phyloP scores from a whole-genome alignment of 2,329 filamentous ascomycete species.

The Talaromyces sp. region DNA sequence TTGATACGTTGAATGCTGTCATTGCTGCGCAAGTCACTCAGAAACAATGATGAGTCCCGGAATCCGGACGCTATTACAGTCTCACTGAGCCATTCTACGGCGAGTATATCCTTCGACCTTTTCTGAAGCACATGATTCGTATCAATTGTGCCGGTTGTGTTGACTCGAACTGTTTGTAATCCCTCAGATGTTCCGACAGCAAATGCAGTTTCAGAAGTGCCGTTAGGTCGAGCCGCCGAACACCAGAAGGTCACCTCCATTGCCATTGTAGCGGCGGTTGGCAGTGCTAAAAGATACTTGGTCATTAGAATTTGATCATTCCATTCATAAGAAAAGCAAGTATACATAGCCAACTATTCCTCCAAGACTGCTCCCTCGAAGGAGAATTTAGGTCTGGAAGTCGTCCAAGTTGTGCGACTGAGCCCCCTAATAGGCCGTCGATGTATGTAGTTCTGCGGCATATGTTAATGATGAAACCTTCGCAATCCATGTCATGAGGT shows the following conservation, averaged over 20 bases:
- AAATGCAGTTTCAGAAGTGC: constrained; percentile 26
- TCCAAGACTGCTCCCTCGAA: neutral
- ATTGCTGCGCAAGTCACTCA: constrained; percentile 33
- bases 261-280: neutral
- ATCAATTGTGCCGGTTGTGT: neutral
- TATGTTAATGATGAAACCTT: neutral
- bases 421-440: neutral
- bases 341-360: neutral
- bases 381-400: neutral
- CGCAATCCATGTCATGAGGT: neutral
- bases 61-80: constrained; percentile 34
- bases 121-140: neutral
- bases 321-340: neutral
- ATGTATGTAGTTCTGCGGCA: neutral
- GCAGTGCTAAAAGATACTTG: neutral
- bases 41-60: constrained; percentile 29
- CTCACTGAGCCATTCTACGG: constrained; percentile 36
- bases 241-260: constrained; percentile 30
- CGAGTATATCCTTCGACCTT: constrained; percentile 20
- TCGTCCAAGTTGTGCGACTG: neutral
- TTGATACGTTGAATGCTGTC: constrained; percentile 29
- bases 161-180: constrained; percentile 29
- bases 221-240: constrained; percentile 31
- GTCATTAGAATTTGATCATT: neutral
- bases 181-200: constrained; percentile 36